Evolutionary conservation across 2,329 filamentous ascomycete genomes (phyloP).

Genomic region (Coniochaeta sp.): DNA sequence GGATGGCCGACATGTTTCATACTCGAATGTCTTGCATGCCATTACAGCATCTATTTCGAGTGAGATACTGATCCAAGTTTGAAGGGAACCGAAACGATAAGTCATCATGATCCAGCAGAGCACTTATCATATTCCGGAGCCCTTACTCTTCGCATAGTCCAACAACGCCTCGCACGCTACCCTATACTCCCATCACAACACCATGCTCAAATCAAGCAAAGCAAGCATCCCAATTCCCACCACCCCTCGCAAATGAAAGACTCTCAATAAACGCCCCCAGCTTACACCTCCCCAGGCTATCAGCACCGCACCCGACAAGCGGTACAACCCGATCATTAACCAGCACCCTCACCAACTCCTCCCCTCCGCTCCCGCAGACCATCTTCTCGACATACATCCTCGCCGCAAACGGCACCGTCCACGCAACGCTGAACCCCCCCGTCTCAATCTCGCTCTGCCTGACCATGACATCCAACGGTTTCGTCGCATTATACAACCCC

Average conservation of each 20-base stretch:
- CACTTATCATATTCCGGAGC: no score
- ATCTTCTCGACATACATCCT: slow-evolving; percentile 87
- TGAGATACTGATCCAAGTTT: no score
- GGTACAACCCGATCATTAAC: slow-evolving; percentile 79
- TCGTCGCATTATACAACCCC: slow-evolving; percentile 63
- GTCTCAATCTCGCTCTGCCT: slow-evolving; percentile 43
- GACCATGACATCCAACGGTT: slow-evolving; percentile 39
- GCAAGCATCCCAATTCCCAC: slow-evolving; percentile 69
- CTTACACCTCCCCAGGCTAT: slow-evolving; percentile 63
- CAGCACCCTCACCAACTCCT: slow-evolving; percentile 68
- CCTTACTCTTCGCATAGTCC: no score
- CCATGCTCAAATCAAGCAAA: slow-evolving; percentile 23
- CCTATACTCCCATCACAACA: no score
- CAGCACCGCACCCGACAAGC: slow-evolving; percentile 62
- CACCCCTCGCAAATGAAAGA: slow-evolving; percentile 63
- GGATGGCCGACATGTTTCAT: not conserved
- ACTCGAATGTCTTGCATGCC: not conserved
- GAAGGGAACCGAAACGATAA: no score
- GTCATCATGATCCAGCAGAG: no score
- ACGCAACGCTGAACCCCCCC: slow-evolving; percentile 66
- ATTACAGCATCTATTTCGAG: no score
- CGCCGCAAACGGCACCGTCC: slow-evolving; percentile 75
- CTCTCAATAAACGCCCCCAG: slow-evolving; percentile 66
- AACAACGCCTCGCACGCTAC: no score
- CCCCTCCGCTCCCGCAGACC: slow-evolving; percentile 43